A percentile compares a stretch with the other conserved stretches of the same genome.
Evolutionary conservation across 2,329 filamentous ascomycete genomes (phyloP).

Genomic region (Cytospora mali): DNA sequence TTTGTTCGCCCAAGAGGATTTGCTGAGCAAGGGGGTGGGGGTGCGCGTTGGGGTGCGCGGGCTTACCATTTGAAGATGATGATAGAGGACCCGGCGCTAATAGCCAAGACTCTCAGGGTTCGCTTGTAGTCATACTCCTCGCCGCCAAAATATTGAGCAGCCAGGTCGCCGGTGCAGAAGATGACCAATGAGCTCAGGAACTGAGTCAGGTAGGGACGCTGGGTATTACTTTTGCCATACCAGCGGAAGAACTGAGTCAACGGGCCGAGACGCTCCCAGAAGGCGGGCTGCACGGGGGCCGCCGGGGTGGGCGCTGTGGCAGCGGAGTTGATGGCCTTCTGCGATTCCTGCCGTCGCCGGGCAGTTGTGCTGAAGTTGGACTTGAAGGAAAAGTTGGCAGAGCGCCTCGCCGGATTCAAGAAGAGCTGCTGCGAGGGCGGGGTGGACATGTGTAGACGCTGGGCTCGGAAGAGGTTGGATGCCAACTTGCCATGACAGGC

Average conservation of each 20-base stretch:
- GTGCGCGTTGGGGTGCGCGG: too few relatives aligned
- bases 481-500: slow-evolving; percentile 9
- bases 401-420: not conserved
- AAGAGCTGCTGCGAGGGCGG: not conserved
- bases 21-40: not conserved
- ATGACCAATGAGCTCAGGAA: slow-evolving; percentile 74
- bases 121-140: slow-evolving; percentile 68
- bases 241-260: slow-evolving; percentile 54
- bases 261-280: slow-evolving; percentile 62
- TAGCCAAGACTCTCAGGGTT: slow-evolving; percentile 71
- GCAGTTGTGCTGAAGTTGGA: slow-evolving; percentile 6
- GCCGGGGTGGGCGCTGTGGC: slow-evolving; percentile 45
- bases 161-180: slow-evolving; percentile 76
- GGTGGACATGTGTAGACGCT: slow-evolving; percentile 7
- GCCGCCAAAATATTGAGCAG: slow-evolving; percentile 69
- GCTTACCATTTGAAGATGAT: slow-evolving; percentile 80
- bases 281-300: slow-evolving; percentile 39
- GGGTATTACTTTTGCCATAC: slow-evolving; percentile 72
- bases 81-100: slow-evolving; percentile 73
- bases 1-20: not conserved
- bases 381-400: not conserved
- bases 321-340: slow-evolving; percentile 11
- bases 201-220: slow-evolving; percentile 76
- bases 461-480: slow-evolving; percentile 2
- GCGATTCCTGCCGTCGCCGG: slow-evolving; percentile 10